Evolutionary conservation across 2,329 filamentous ascomycete genomes (phyloP).

Genomic region (Fusarium protoensiforme): DNA sequence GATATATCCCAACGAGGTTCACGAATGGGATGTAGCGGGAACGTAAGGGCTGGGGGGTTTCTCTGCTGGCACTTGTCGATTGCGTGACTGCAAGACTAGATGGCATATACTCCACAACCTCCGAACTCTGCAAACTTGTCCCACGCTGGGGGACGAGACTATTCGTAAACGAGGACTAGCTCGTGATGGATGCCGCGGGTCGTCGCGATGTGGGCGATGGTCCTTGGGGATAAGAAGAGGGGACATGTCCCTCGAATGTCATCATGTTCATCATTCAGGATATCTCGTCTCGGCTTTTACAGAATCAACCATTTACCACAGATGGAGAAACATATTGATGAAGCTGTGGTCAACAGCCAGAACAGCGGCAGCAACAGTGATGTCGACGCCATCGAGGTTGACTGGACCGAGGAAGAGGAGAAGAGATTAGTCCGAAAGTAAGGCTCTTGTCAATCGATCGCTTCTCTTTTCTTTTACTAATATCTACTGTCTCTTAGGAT

Average conservation of each 20-base stretch:
- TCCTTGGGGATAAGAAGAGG: slow-evolving; percentile 3
- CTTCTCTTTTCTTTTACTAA: background rate
- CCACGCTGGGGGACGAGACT: background rate
- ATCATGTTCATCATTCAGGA: background rate
- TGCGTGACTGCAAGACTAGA: slow-evolving; percentile 19
- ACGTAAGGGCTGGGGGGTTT: background rate
- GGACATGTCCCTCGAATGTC: background rate
- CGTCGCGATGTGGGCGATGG: slow-evolving; percentile 13
- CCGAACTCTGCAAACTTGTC: background rate
- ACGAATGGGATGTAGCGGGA: background rate
- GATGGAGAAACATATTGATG: slow-evolving; percentile 32
- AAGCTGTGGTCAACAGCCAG: slow-evolving; percentile 10
- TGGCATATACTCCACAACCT: slow-evolving; percentile 15
- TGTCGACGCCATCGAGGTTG: slow-evolving; percentile 26
- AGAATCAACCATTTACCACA: background rate
- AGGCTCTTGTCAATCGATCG: background rate
- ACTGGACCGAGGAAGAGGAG: slow-evolving; percentile 45
- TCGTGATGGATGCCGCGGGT: background rate
- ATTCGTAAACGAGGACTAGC: background rate
- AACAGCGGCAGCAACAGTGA: slow-evolving; percentile 21
- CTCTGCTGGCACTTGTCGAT: slow-evolving; percentile 4
- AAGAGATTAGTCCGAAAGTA: slow-evolving; percentile 43
- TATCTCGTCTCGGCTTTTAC: background rate
- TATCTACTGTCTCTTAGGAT: slow-evolving; percentile 45
- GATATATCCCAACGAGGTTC: background rate